Evolutionary conservation across 441 rosid species (phyloP).

Genomic region (Gossypium trilobum): DNA sequence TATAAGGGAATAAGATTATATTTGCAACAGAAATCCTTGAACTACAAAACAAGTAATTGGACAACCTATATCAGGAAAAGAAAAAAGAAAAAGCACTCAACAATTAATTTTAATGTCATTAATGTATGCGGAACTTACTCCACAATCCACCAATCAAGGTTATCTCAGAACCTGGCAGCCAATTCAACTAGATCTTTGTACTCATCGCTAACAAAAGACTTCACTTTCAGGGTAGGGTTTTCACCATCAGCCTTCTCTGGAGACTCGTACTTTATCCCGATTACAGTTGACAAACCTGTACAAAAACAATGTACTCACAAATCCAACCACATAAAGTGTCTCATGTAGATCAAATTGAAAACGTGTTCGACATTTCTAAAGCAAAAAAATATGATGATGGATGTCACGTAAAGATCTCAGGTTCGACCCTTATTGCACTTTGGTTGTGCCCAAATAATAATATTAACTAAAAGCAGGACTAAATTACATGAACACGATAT

Average conservation of each 20-base stretch:
- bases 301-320: neutral
- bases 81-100: neutral
- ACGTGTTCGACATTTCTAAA: neutral
- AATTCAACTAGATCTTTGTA: conserved; percentile 53
- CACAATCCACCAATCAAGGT: neutral
- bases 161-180: conserved; percentile 47
- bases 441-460: neutral
- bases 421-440: neutral
- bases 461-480: neutral
- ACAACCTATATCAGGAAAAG: neutral
- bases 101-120: neutral
- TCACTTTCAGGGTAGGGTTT: conserved; percentile 43
- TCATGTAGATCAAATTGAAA: neutral
- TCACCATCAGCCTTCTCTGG: conserved; percentile 34
- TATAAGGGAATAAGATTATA: neutral
- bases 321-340: neutral
- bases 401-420: neutral
- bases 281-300: conserved; percentile 62
- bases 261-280: conserved; percentile 65
- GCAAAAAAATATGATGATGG: neutral
- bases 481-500: neutral
- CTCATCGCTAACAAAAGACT: conserved; percentile 61
- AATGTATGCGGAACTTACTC: neutral
- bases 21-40: neutral
- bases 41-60: neutral